Percentiles rank a stretch among this genome's conserved stretches.
phyloP scores from a whole-genome alignment of 768 basidiomycete genomes.

The Pisolithus tinctorius region DNA sequence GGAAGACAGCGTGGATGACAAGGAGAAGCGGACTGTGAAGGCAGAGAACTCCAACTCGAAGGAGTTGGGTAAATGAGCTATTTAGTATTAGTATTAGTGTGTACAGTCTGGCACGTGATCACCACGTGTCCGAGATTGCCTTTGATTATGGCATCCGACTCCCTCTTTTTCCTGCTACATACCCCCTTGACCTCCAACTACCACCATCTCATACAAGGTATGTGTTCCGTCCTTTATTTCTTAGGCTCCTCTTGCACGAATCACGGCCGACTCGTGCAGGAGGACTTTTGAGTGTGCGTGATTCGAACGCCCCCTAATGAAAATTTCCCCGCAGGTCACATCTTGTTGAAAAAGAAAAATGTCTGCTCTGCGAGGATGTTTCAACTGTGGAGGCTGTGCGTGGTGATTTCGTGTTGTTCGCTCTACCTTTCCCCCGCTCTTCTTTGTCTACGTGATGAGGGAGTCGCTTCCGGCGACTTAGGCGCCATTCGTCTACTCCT shows the following conservation, averaged over 20 bases:
- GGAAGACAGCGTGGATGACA: constrained; percentile 55
- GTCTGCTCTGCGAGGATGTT: constrained; percentile 69
- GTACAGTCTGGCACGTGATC: constrained; percentile 6
- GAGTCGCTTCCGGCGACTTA: constrained; percentile 15
- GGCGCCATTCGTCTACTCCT: constrained; percentile 13
- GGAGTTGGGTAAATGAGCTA: too few species aligned
- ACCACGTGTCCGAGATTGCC: constrained; percentile 10
- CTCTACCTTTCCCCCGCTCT: constrained; percentile 10
- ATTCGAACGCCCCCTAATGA: constrained; percentile 10
- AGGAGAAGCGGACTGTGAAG: constrained; percentile 40
- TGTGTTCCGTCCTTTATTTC: constrained; percentile 9
- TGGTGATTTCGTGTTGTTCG: constrained; percentile 45
- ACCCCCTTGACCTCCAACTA: constrained; percentile 1
- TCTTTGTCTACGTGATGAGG: constrained; percentile 11
- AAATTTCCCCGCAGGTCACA: constrained; percentile 9
- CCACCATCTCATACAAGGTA: constrained; percentile 9
- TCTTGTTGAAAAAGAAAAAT: constrained; percentile 30
- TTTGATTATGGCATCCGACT: constrained; percentile 8
- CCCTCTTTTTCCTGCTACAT: constrained; percentile 5
- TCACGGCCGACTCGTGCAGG: not conserved
- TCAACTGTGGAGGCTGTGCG: constrained; percentile 88
- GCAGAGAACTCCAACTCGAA: constrained; percentile 14
- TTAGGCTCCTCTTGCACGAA: not conserved
- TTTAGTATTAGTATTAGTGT: not conserved
- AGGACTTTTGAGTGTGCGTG: not conserved